Conservation (phyloP, 164 flowering plant genomes). For the Buxus sempervirens region DNA sequence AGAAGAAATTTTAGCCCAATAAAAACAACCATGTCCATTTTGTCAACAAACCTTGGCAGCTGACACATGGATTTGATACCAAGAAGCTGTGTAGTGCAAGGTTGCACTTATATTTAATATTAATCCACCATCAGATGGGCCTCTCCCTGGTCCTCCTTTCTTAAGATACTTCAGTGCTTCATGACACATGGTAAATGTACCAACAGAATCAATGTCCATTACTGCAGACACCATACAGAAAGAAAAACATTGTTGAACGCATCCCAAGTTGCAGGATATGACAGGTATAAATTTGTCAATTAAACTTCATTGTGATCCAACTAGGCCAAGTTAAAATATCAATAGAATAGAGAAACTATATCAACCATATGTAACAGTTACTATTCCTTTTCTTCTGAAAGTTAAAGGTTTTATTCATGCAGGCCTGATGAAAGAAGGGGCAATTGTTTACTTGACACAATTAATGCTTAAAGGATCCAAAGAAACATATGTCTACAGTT, state of each 20-base stretch:
- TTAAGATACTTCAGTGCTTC: slow-evolving; percentile 81
- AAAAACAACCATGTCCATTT: too few relatives aligned
- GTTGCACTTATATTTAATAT: slow-evolving; percentile 93
- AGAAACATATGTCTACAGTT: background rate
- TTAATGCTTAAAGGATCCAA: background rate
- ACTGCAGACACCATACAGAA: slow-evolving; percentile 42
- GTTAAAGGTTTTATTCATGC: background rate
- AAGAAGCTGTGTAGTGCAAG: slow-evolving; percentile 85
- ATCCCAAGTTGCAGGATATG: background rate
- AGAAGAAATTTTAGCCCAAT: too few relatives aligned
- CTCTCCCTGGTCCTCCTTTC: slow-evolving; percentile 77
- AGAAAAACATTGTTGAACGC: background rate
- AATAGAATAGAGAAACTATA: too few relatives aligned
- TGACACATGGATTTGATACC: slow-evolving; percentile 93
- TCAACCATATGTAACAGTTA: too few relatives aligned
- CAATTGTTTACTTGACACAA: background rate
- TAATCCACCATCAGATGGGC: slow-evolving; percentile 55
- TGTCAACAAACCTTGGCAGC: slow-evolving; percentile 76
- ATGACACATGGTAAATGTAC: slow-evolving; percentile 96
- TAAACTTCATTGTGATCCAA: background rate
- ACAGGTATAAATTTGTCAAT: background rate
- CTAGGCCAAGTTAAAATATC: background rate
- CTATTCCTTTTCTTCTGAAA: background rate
- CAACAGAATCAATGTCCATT: slow-evolving; percentile 93
- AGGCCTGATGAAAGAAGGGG: background rate